These are phyloP conservation scores for Chaetomiaceae sp. DNA, from an alignment of 2,329 filamentous ascomycete species.

Conservation along the genomic window DNA sequence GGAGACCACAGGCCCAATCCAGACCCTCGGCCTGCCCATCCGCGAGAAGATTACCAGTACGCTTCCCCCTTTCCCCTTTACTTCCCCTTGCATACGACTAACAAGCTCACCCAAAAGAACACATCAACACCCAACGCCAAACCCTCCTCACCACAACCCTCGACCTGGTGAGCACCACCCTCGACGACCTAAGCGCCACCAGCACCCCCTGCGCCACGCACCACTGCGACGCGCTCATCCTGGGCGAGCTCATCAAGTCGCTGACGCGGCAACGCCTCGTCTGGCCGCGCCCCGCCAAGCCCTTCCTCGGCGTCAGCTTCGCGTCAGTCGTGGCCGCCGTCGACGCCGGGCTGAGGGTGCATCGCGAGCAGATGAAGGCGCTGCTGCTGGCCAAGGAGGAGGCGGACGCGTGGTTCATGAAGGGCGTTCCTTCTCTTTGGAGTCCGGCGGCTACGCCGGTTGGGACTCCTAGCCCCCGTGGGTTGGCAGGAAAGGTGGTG, in stretches of 20 bases:
- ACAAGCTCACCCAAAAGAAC: slow-evolving; percentile 5
- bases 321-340: slow-evolving; percentile 20
- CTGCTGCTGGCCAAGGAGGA: slow-evolving; percentile 6
- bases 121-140: slow-evolving; percentile 30
- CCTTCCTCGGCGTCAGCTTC: slow-evolving; percentile 27
- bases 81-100: no score
- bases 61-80: not conserved
- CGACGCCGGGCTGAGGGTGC: slow-evolving; percentile 5
- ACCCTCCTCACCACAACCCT: slow-evolving; percentile 24
- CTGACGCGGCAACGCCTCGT: slow-evolving; percentile 24
- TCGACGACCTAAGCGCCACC: slow-evolving; percentile 23
- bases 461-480: no score
- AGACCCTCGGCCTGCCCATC: slow-evolving; percentile 28
- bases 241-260: slow-evolving; percentile 29
- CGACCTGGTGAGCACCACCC: slow-evolving; percentile 20
- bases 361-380: not conserved
- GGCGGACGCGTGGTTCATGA: slow-evolving; percentile 1
- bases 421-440: no score
- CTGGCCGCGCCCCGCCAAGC: slow-evolving; percentile 28
- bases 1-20: slow-evolving; percentile 26
- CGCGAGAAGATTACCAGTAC: slow-evolving; percentile 29
- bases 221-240: slow-evolving; percentile 29
- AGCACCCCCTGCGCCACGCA: slow-evolving; percentile 15
- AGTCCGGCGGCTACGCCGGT: no score
- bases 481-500: not conserved